Evolutionary conservation across 345 rosid genomes (phyloP), one percentile per base, ranked within the genome.

Genomic region (Lumnitzera racemosa): DNA sequence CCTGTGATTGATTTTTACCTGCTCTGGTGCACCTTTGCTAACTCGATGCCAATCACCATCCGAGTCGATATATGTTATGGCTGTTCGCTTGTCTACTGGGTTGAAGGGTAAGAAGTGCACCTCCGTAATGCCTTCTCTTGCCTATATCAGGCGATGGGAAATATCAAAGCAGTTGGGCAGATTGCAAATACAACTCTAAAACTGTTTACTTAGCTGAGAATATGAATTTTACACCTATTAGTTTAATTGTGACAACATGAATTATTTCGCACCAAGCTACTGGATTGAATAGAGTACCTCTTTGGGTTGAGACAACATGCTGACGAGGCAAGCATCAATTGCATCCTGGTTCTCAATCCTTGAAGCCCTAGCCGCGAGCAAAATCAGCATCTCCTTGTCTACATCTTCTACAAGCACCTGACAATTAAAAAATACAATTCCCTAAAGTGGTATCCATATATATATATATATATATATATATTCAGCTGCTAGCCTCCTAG

Each of bases 331-430:
- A 62, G 67, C 25, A 29, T 75, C 74, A 23, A 79, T 67, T 27
- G 80, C 72, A 57, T 70, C 76, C 49, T 75, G 83, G 50, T 79
- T 79, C 67, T 75, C 80, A 47, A 75, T n/a, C 54, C 72, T 62
- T 16, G 80, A 72, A 43, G 78, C 78, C 63, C 78, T 75, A 12
- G 78, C 80, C 24, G 78, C 74, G 62, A 67, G 71, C 24, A 75
- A 71, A 49, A 75, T 65, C 12, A 72, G 72, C 78, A 62, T 67
- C 23, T 75, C 78, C 52, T 56, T 60, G 61, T 79, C 67, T 23
- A 72, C 63, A 12, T 63, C 78, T 55, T 52, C 72, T 50, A 74
- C 55, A 50, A 78, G 65, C 52, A 75, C 73, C 72, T 79, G 67
- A 36, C 43, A 36, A 36, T 36, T 36, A 3, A 36, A 36, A 36